A percentile compares a stretch with the other conserved stretches of the same genome.
These are phyloP conservation scores for Hanseniaspora jakobsenii DNA, from an alignment of 805 yeast species.

Conservation along the genomic window DNA sequence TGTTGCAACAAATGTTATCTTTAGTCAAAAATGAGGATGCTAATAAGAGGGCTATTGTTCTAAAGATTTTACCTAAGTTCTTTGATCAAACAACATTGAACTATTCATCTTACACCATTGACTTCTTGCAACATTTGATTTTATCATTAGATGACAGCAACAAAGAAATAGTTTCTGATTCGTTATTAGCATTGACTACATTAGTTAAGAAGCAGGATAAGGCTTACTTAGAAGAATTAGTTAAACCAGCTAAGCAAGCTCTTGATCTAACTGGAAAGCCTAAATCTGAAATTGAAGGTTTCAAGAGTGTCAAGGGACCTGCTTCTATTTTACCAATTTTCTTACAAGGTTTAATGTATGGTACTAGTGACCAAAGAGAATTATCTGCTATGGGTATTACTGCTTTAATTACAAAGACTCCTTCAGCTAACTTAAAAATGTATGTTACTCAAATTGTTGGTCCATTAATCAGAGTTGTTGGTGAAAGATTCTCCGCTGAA, in stretches of 20 bases:
- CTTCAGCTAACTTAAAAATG: slow-evolving; percentile 68
- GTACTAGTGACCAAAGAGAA: slow-evolving; percentile 72
- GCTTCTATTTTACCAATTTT: slow-evolving; percentile 80
- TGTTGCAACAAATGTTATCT: slow-evolving; percentile 67
- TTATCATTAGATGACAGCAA: slow-evolving; percentile 61
- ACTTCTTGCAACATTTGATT: slow-evolving; percentile 61
- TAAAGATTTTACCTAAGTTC: slow-evolving; percentile 57
- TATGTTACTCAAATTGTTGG: slow-evolving; percentile 91
- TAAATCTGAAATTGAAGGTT: slow-evolving; percentile 33
- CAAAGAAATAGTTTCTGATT: slow-evolving; percentile 47
- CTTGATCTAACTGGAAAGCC: slow-evolving; percentile 50
- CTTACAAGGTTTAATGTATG: slow-evolving; percentile 91
- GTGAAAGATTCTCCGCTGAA: slow-evolving; percentile 84
- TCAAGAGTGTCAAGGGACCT: slow-evolving; percentile 67
- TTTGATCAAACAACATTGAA: slow-evolving; percentile 56
- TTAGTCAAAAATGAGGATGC: slow-evolving; percentile 67
- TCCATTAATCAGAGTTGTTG: slow-evolving; percentile 93
- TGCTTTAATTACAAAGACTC: slow-evolving; percentile 72
- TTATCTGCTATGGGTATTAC: slow-evolving; percentile 80
- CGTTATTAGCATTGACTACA: slow-evolving; percentile 51
- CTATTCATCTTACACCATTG: slow-evolving; percentile 59
- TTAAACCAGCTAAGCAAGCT: slow-evolving; percentile 69
- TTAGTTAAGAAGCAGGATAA: slow-evolving; percentile 63
- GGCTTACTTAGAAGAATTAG: slow-evolving; percentile 62
- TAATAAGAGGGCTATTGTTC: slow-evolving; percentile 49